Conservation (phyloP, 306 rosid genomes). For the Quercus variabilis region DNA sequence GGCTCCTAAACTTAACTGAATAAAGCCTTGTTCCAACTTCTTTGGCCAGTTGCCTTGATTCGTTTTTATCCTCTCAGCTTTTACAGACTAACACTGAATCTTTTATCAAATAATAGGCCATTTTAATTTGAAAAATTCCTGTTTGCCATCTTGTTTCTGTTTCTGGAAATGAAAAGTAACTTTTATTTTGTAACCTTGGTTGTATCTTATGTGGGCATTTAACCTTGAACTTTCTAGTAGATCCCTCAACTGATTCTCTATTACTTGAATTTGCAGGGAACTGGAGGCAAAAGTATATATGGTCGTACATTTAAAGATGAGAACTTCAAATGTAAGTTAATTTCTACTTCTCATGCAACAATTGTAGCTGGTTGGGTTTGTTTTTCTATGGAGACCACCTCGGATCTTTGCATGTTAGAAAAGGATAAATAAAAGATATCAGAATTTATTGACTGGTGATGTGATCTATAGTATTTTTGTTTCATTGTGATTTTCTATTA, state of each 20-base stretch:
- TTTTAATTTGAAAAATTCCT: neutral
- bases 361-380: neutral
- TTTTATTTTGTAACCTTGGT: neutral
- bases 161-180: neutral
- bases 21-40: neutral
- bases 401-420: neutral
- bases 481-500: neutral
- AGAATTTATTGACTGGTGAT: neutral
- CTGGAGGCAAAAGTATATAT: conserved; percentile 94
- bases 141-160: neutral
- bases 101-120: neutral
- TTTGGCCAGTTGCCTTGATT: neutral
- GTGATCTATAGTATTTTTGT: no score
- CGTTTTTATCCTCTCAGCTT: neutral
- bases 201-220: neutral
- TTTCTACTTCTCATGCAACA: conserved; percentile 5
- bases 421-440: neutral
- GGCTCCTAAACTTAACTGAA: neutral
- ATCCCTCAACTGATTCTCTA: conserved; percentile 8
- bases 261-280: conserved; percentile 55
- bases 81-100: neutral
- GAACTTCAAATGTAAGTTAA: conserved; percentile 79
- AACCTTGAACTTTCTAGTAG: neutral
- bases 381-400: neutral
- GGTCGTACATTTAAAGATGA: conserved; percentile 97